Evolutionary conservation across 208 protist genomes (phyloP).

Genomic region (Kentomonas sorsogonicus): DNA sequence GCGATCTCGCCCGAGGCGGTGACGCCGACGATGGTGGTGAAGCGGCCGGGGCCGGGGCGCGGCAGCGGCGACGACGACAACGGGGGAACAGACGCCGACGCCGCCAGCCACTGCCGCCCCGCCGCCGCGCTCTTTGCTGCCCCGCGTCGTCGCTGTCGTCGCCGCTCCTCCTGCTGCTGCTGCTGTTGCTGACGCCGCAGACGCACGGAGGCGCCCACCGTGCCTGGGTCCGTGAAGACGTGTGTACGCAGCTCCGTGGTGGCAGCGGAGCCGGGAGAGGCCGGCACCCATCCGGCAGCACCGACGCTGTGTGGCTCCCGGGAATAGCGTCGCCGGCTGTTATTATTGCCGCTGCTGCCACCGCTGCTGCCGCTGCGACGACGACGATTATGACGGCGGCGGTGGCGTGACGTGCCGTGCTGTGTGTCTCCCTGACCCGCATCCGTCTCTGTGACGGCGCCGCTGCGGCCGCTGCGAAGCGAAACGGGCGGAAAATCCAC

Average conservation of each 20-base stretch:
- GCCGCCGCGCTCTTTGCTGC: too few species aligned
- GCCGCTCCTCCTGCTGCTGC: constrained; percentile 1
- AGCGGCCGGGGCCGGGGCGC: constrained; percentile 36
- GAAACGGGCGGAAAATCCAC: background rate
- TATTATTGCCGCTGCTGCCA: constrained; percentile 2
- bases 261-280: too few species aligned
- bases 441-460: background rate
- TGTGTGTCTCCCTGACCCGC: background rate
- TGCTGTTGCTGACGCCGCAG: constrained; percentile 1
- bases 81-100: background rate
- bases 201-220: background rate
- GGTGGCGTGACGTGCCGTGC: background rate
- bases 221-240: too few species aligned
- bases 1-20: constrained; percentile 56
- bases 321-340: background rate
- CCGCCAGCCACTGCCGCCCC: background rate
- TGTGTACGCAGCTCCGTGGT: too few species aligned
- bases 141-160: background rate
- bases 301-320: constrained; percentile 5
- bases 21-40: constrained; percentile 60
- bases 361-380: constrained; percentile 12
- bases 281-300: too few species aligned
- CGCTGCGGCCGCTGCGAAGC: background rate
- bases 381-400: constrained; percentile 19
- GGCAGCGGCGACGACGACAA: constrained; percentile 15